Evolutionary conservation across 2,329 filamentous ascomycete species (phyloP), one percentile per base, ranked within the genome.

Genomic region (Trichoderma lentiforme): DNA sequence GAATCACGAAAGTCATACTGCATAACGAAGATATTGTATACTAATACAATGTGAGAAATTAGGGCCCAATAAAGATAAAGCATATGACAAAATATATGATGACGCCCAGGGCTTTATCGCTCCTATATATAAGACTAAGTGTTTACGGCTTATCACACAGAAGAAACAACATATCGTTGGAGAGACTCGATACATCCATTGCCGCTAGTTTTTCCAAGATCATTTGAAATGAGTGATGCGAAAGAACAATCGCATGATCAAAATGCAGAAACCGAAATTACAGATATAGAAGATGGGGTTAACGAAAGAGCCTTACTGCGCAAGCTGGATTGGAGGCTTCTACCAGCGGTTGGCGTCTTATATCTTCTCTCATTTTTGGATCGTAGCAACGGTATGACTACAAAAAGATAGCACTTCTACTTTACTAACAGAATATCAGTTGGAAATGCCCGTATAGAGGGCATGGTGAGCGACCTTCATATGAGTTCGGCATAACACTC

Each of bases 351-450:
- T 2, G 86, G 86, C 0, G 76, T 89, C 3, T 74, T 89, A 12
- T 90, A 90, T 74, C 77, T 89, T 6, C 77, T 89, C 0, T 88
- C 86, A 0, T 89, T 89, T 73, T 77, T 89, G 9, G 88, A 89
- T 74, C 81, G 87, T 36, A 88, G 86, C 75, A 90, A 90, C 80
- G 87, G 82, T 86, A 85, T 56, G 85, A 81, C 12, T 14, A 12
- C 74, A 15, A 79, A 80, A 57, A 24, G 5, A 4, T 9, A 79
- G 62, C 76, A 79, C 78, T 76, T 77, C 75, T 81, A 76, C 53
- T 58, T 12, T 6, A 28, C 53, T 67, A 73, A 70, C 26, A 1
- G 34, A 9, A 12, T 8, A 78, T 77, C 32, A 91, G 87, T 89
- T 24, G 87, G 86, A 28, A 90, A 90, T 73, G 88, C 87, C 0